Evolutionary conservation across 106 monocot species (phyloP), one percentile per base, ranked within the genome.

Genomic region (Phalaenopsis aphrodite): DNA sequence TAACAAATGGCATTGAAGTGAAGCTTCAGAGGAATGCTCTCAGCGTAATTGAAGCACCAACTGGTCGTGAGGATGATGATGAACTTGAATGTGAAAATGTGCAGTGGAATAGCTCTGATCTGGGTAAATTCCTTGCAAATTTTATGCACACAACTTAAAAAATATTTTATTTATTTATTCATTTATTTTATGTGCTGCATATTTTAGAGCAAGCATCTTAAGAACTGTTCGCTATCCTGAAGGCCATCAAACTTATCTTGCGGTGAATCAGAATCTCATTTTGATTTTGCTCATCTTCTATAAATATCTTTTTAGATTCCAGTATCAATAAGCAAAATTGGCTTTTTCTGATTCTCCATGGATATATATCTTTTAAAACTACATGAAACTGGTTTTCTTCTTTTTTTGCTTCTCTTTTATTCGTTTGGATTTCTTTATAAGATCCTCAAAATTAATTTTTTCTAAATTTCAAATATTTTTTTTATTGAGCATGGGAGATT

Each of bases 11-110:
- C 16, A 79, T 87, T 78, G 87, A 87, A 75, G 87, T 87, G 74
- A 87, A 87, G 77, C 83, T 87, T 65, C 87, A 87, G 84, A 81
- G 87, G 42, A 87, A 87, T 81, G 87, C 87, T 23, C 81, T 87
- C n/a, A 87, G 87, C 76, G 87, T 87, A 48, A 72, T 87, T 42
- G 87, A 87, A 84, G 78, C 81, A 38, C 84, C 87, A 49, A 87
- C 84, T 55, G 87, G 87, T 36, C 55, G 75, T 75, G 87, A 87
- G 75, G 84, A 81, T 45, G 84, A 84, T 77, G 83, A 86, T 75
- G 87, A 84, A 48, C 15, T 78, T 23, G 87, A 87, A 8, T 88
- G 84, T 78, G 88, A 91, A 38, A 91, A 88, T 69, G 78, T 81
- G 65, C 81, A 55, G 3, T 87, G 87, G 80, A 87, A 81, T 66